Evolutionary conservation across 2,329 filamentous ascomycete species (phyloP), one percentile per base, ranked within the genome.

Genomic region (Teratosphaeria viscida): DNA sequence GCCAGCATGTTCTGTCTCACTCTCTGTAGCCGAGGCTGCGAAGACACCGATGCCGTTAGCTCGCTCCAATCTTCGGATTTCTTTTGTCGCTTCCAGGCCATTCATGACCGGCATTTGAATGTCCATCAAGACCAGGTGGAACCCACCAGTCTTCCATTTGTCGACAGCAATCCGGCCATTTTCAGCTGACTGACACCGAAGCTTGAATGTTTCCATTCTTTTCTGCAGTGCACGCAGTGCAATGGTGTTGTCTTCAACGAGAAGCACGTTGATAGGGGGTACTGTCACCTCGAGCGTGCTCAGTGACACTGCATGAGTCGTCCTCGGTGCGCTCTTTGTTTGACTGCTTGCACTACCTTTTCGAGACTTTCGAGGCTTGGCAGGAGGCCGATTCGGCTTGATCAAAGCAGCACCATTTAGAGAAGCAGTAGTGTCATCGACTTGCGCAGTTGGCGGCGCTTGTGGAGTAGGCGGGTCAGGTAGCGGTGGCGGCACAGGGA

Each of bases 181-280:
- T 81, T 95, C 90, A 47, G 94, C 94, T n/a, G 90, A 95, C 74
- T 95, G 89, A 91, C 92, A 97, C 37, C 94, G 85, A 5, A 99
- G 94, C 71, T 96, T 96, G 55, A 99, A 81, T 55, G 91, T 82
- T 76, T 96, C 96, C 80, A 97, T 92, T 70, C 97, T 95, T 1
- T 92, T 91, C 71, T 96, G 92, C 37, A 99, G 79, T 11, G 97
- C 84, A 69, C 90, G 89, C 65, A 97, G 79, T 71, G 97, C 97
- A 80, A 99, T 97, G 64, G 94, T 91, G 74, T 99, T 99, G 77
- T 99, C 94, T 77, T 99, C 94, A 16, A 99, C 94, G 61, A 99
- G 96, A 52, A 99, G 80, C 8, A 97, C 92, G 67, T 95, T 97
- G 76, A 99, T 97, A 1, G 94, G 92, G 6, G 94, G 94, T 0